Conservation (phyloP, 371 early-diverging fungal species). For the Lichtheimia hyalospora region DNA sequence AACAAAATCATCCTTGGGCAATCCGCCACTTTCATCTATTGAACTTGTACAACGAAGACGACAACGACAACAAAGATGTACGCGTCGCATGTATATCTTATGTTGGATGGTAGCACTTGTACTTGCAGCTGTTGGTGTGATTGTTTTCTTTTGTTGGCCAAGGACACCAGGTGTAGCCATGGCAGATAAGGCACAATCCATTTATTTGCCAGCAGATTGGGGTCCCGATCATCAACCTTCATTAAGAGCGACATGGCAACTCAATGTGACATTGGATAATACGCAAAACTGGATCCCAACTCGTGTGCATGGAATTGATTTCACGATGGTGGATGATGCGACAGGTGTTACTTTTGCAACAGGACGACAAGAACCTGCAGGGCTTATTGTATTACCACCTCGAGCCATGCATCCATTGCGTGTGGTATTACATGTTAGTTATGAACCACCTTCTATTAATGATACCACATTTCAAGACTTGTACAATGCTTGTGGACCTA, state of each 20-base stretch:
- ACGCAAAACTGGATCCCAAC: constrained; percentile 30
- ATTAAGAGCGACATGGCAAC: constrained; percentile 23
- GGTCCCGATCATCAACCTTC: constrained; percentile 15
- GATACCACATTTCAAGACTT: constrained; percentile 24
- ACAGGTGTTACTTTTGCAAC: neutral
- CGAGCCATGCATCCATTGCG: constrained; percentile 3
- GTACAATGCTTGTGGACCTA: constrained; percentile 26
- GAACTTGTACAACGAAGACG: neutral
- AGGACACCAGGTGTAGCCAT: constrained; percentile 14
- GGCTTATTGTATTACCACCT: constrained; percentile 3
- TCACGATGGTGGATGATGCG: neutral
- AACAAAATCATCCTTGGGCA: too few species aligned
- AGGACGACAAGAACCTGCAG: constrained; percentile 1
- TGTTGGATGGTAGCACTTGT: neutral
- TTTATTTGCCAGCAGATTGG: constrained; percentile 17
- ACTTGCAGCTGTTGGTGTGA: neutral
- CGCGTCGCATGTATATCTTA: neutral
- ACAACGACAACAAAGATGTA: neutral
- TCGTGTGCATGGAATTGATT: constrained; percentile 11
- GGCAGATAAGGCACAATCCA: constrained; percentile 8
- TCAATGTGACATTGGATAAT: constrained; percentile 31
- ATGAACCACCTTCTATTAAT: constrained; percentile 7
- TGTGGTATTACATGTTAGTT: constrained; percentile 13
- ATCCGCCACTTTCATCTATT: neutral
- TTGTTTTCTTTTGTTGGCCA: constrained; percentile 30